Evolutionary conservation across 768 basidiomycete species (phyloP).

Genomic region (Candolleomyces efflorescens): DNA sequence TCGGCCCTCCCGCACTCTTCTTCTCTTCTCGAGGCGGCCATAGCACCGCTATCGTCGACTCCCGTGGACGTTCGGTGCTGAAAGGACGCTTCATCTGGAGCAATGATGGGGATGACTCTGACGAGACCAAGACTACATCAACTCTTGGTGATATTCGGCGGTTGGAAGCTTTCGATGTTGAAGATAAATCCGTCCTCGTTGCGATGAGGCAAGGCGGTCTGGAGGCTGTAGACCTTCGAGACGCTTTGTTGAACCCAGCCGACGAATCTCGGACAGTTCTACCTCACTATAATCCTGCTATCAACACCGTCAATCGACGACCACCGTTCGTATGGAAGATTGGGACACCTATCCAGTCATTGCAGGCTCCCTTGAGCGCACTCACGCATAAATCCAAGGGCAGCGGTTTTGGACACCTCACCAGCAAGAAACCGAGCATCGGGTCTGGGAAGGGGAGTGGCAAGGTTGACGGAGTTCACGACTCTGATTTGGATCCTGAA

Average conservation of each 20-base stretch:
- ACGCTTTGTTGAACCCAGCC: slow-evolving; percentile 75
- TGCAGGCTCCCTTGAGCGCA: slow-evolving; percentile 27
- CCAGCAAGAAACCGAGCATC: slow-evolving; percentile 47
- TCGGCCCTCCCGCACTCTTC: slow-evolving; percentile 83
- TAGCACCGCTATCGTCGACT: slow-evolving; percentile 83
- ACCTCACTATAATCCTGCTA: slow-evolving; percentile 66
- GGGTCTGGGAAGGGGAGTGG: slow-evolving; percentile 40
- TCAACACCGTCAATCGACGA: slow-evolving; percentile 61
- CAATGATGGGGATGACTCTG: slow-evolving; percentile 51
- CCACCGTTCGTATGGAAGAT: slow-evolving; percentile 81
- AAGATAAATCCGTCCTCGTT: slow-evolving; percentile 71
- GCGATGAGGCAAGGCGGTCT: slow-evolving; percentile 86
- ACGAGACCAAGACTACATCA: slow-evolving; percentile 26
- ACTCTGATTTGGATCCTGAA: slow-evolving; percentile 47
- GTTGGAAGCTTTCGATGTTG: slow-evolving; percentile 76
- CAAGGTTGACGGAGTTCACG: slow-evolving; percentile 51
- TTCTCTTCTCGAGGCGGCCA: slow-evolving; percentile 88
- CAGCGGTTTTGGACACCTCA: slow-evolving; percentile 31
- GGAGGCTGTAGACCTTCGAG: slow-evolving; percentile 75
- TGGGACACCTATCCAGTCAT: slow-evolving; percentile 57
- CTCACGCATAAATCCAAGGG: slow-evolving; percentile 36
- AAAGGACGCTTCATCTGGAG: slow-evolving; percentile 82
- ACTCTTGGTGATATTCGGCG: slow-evolving; percentile 82
- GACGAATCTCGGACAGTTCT: slow-evolving; percentile 71
- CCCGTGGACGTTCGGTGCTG: slow-evolving; percentile 79